These are phyloP conservation scores for Allantophomopsis lycopodina DNA, from an alignment of 2,329 filamentous ascomycete species.

Conservation along the genomic window DNA sequence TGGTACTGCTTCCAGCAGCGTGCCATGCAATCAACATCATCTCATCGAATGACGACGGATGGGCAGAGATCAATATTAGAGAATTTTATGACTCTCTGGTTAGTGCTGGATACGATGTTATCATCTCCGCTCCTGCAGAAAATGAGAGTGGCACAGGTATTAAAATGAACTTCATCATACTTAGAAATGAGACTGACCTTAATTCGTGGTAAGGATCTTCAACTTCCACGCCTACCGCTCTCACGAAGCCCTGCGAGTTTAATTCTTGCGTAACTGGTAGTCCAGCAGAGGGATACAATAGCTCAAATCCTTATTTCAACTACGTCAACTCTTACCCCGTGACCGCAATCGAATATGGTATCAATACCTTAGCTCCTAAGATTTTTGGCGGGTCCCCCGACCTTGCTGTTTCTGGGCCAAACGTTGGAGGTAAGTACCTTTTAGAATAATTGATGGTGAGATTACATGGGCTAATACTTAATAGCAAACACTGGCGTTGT, in stretches of 20 bases:
- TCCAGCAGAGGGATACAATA: too few relatives aligned
- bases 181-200: background rate
- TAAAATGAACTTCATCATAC: constrained; percentile 1
- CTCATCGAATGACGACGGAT: constrained; percentile 60
- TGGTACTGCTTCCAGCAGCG: constrained; percentile 8
- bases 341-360: constrained; percentile 22
- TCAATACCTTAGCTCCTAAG: constrained; percentile 37
- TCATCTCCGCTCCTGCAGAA: constrained; percentile 53
- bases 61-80: constrained; percentile 56
- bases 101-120: constrained; percentile 40
- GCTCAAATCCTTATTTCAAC: too few relatives aligned
- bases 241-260: too few relatives aligned
- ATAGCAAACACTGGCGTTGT: constrained; percentile 37
- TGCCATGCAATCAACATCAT: constrained; percentile 35
- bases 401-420: constrained; percentile 52
- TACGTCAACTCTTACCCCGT: too few relatives aligned
- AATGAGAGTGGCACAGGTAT: constrained; percentile 49
- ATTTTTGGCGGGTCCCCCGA: constrained; percentile 42
- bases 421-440: constrained; percentile 27
- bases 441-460: background rate
- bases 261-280: too few relatives aligned
- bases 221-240: constrained; percentile 17
- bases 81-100: constrained; percentile 41
- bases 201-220: constrained; percentile 29
- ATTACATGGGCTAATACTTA: background rate